A percentile compares a stretch with the other conserved stretches of the same genome.
Conservation (phyloP, 108 stramenopile species). For the Chaetoceros muelleri region DNA sequence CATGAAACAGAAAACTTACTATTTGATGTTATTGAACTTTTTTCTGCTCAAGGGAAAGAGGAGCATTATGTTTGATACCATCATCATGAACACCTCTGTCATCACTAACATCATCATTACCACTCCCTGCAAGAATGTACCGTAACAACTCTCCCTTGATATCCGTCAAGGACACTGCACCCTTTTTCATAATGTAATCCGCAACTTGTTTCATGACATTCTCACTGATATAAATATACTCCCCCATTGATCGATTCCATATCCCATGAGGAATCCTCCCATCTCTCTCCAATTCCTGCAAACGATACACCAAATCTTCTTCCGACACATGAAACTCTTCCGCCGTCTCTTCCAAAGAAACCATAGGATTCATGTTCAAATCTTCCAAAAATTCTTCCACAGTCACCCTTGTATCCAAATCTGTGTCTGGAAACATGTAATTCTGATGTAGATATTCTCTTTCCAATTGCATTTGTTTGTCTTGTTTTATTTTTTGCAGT, state of each 20-base stretch:
- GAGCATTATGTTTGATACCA: no score
- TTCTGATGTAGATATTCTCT: neutral
- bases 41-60: no score
- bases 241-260: neutral
- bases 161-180: neutral
- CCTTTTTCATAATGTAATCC: neutral
- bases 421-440: neutral
- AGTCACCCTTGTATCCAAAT: neutral
- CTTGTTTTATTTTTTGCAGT: neutral
- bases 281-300: neutral
- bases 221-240: neutral
- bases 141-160: neutral
- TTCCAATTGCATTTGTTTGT: neutral
- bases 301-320: neutral
- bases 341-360: neutral
- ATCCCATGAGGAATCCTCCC: neutral
- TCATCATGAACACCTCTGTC: no score
- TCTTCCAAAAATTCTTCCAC: neutral
- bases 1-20: no score
- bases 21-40: no score
- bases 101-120: neutral
- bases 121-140: no score
- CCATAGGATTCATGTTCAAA: neutral
- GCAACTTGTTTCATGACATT: neutral
- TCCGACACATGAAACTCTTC: neutral